Base-by-base conservation (phyloP, 2,329 filamentous ascomycete species). In the Ophiocordyceps camponoti-leonardi region DNA sequence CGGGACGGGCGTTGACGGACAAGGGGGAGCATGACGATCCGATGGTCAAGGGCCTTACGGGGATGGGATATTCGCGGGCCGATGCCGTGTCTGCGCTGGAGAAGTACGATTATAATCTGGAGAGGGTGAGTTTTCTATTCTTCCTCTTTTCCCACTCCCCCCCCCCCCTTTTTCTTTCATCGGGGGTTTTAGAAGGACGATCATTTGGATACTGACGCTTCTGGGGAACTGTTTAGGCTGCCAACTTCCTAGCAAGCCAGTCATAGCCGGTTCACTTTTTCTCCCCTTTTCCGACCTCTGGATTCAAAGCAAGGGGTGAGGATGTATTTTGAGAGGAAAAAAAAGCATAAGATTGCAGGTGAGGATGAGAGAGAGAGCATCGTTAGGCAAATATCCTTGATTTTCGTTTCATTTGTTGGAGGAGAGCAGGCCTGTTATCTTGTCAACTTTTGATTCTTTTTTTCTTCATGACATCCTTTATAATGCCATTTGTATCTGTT, bases 51-150 rank as follows among this genome's bases (percentile, higher is more conserved):
- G 81, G 87, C 53, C 62, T 96, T 57, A 94, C 86, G 1, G 73
- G 77, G 11, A 94, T 96, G 87, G 90, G 90, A 0, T 96, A 93
- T 59, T 65, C 77, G 5, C 73, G 90, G 28, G 67, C 71, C 8
- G 79, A 85, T 44, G 83, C 86, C 16, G 66, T 95, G 33, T 70
- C 71, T 44, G 90, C 92, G 22, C 66, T 96, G 58, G 90, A 96
- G 69, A 88, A 90, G 62, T 94, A 84, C 60, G 87, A 96, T 66
- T 95, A 96, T 65, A 92, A 95, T 61, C 73, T 95, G 59, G 87
- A 94, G 64, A 86, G 85, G 77, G 90, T 94, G 66, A 67, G 79
- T 68, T 26, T n/a, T n/a, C n/a, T n/a, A n/a, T n/a, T 23, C 22
- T 23, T 23, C 22, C 6, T 23, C 22, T 14, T 37, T 33, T n/a